Base-by-base conservation (phyloP, 176 grass and related monocot genomes). In the Oryza glaberrima region DNA sequence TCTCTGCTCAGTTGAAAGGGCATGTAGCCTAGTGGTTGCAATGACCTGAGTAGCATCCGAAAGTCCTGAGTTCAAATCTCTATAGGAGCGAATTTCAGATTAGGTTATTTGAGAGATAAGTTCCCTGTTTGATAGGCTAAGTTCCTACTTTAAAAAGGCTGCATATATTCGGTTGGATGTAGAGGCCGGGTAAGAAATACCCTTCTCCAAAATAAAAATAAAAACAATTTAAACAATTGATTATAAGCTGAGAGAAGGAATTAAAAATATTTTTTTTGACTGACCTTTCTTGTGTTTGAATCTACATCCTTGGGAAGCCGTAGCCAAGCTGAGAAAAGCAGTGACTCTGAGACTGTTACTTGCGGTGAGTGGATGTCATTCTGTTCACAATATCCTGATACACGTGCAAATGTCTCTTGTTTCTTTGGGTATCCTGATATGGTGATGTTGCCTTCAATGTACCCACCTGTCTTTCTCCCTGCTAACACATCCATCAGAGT, bases 401-500 rank as follows among this genome's bases (percentile, higher is more conserved):
- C 75, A 40, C 96, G 96, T 4, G 96, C 93, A 71, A 98, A 98
- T 26, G 96, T 95, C 70, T 98, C 91, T 88, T 98, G 96, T 66
- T 89, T 95, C 88, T 95, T 98, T 1, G 71, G 91, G 38, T 98
- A 98, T 32, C 96, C 96, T 43, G 96, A 95, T 70, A 98, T 94
- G 38, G 51, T 89, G 46, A 95, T 98, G 34, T 84, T 73, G 86
- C 96, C 96, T 48, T 94, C 88, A 10, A 95, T 94, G 65, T 94
- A 95, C 34, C 96, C 93, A 14, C 96, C 86, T 0, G 93, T 95
- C 82, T 98, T 98, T 81, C 96, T 98, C 36, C 96, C 96, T 32
- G 96, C 96, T 71, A 98, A 86, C 32, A 95, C 96, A 86, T 98
- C 96, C 96, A 98, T 95, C 67, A 98, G 77, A 45, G 93, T 95